phyloP scores from a whole-genome alignment of 2,329 filamentous ascomycete genomes.

The Tolypocladium cylindrosporum region DNA sequence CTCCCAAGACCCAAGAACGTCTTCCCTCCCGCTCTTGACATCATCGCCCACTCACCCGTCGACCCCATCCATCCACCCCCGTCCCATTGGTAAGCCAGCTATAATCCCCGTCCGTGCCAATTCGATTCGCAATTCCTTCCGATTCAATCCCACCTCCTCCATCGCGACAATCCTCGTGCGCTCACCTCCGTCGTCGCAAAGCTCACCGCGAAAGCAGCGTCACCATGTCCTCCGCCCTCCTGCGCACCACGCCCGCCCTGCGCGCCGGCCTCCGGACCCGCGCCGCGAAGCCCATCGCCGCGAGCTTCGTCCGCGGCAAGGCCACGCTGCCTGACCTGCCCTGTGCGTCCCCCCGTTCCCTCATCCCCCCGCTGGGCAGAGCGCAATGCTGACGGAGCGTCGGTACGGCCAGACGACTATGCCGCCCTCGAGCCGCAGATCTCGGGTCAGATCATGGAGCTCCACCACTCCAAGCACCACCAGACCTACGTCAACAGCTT shows the following conservation, averaged over 20 bases:
- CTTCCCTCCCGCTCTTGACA: neutral
- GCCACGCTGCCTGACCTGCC: constrained; percentile 86
- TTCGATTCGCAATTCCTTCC: neutral
- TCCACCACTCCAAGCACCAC: constrained; percentile 92
- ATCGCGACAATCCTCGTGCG: neutral
- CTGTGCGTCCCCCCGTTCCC: constrained; percentile 27
- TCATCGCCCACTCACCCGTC: constrained; percentile 6
- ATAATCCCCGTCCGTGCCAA: neutral
- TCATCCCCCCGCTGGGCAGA: neutral
- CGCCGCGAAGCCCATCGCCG: constrained; percentile 50
- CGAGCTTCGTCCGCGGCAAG: constrained; percentile 75
- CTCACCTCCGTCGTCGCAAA: neutral
- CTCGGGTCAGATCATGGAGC: constrained; percentile 90
- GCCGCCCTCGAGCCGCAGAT: constrained; percentile 79
- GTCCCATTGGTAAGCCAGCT: constrained; percentile 1
- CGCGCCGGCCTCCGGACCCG: constrained; percentile 63
- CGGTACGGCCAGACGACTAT: constrained; percentile 66
- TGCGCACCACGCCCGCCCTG: constrained; percentile 57
- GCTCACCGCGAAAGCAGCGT: neutral
- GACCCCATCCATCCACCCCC: constrained; percentile 1
- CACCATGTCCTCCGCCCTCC: constrained; percentile 65
- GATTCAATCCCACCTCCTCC: neutral
- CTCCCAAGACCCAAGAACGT: neutral
- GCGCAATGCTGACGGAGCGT: neutral
- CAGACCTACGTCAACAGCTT: constrained; percentile 86